Base-by-base conservation (phyloP, 2,329 filamentous ascomycete species). In the Epichloe typhina region DNA sequence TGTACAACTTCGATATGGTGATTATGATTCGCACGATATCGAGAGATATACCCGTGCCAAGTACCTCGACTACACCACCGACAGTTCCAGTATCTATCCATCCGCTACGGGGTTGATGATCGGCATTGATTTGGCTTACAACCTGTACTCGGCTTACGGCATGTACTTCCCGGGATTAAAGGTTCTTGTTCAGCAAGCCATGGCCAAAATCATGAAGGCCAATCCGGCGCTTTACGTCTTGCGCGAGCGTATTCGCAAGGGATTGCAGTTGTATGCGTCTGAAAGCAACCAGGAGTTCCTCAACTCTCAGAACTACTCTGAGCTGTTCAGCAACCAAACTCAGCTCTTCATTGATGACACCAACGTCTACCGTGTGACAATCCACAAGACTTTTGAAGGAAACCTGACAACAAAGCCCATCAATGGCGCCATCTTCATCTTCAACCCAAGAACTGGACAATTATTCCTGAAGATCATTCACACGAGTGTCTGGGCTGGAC, bases 161-260 rank as follows among this genome's bases (percentile, higher is more conserved):
- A 91, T 96, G 71, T 98, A 96, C 73, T 98, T 98, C 82, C 93
- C 93, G 46, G 93, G 93, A 63, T 72, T 98, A 54, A 98, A 98
- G 76, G 86, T 89, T 46, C 79, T 98, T 23, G 75, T 98, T 26
- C 94, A 98, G 68, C 91, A 97, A 67, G 93, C 94, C 5, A 98
- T 98, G 94, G 89, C 89, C 46, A 98, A 98, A 82, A 82, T 98
- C 65, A 98, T 98, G 93, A 98, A 98, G 72, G 91, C 93, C 38
- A 98, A 98, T 63, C 93, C 93, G 15, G 93, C 93, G 3, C 72
- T 98, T 35, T 98, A 97, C 65, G 93, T 98, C 48, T 73, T 98
- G 53, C 86, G 93, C 53, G 93, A 98, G 72, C 93, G 93, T 78
- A 98, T 98, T 56, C 82, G 94, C 57, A 98, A 98, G 75, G 93